Conservation (phyloP, 495 filamentous ascomycete genomes). For the Polyplosphaeria fusca region DNA sequence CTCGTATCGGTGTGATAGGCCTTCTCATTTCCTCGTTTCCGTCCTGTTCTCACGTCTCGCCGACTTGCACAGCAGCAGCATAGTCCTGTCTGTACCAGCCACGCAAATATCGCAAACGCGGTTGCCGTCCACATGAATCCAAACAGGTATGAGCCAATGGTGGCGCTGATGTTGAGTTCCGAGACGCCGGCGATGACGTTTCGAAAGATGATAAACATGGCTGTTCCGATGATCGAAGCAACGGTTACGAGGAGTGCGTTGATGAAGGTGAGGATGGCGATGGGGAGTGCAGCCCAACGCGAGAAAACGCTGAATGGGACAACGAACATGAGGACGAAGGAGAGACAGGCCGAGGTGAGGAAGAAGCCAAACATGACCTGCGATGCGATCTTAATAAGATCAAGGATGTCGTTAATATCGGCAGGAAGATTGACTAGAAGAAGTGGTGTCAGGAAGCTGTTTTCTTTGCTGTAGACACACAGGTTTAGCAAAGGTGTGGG, state of each 20-base stretch:
- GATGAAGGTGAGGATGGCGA: conserved; percentile 60
- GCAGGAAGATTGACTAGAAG: conserved; percentile 72
- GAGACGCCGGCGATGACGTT: conserved; percentile 61
- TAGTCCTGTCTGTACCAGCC: conserved; percentile 66
- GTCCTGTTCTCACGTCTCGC: conserved; percentile 57
- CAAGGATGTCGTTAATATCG: conserved; percentile 65
- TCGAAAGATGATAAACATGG: conserved; percentile 74
- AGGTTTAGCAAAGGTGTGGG: neutral
- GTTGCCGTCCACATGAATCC: conserved; percentile 85
- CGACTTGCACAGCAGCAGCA: conserved; percentile 68
- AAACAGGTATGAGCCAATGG: conserved; percentile 72
- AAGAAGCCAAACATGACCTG: conserved; percentile 92
- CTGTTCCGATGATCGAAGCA: conserved; percentile 70
- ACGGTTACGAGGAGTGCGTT: conserved; percentile 63
- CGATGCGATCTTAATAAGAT: conserved; percentile 71
- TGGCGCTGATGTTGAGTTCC: conserved; percentile 70
- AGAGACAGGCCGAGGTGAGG: conserved; percentile 63
- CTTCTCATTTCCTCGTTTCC: conserved; percentile 44
- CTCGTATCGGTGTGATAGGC: conserved; percentile 33
- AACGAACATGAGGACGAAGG: conserved; percentile 65
- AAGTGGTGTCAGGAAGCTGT: conserved; percentile 31
- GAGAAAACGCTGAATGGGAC: conserved; percentile 54
- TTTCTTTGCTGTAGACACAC: neutral
- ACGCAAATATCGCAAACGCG: conserved; percentile 62
- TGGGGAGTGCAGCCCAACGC: conserved; percentile 53